A percentile compares a stretch with the other conserved stretches of the same genome.
Conservation (phyloP, 2,329 filamentous ascomycete genomes). For the Microcyclospora pomicola region DNA sequence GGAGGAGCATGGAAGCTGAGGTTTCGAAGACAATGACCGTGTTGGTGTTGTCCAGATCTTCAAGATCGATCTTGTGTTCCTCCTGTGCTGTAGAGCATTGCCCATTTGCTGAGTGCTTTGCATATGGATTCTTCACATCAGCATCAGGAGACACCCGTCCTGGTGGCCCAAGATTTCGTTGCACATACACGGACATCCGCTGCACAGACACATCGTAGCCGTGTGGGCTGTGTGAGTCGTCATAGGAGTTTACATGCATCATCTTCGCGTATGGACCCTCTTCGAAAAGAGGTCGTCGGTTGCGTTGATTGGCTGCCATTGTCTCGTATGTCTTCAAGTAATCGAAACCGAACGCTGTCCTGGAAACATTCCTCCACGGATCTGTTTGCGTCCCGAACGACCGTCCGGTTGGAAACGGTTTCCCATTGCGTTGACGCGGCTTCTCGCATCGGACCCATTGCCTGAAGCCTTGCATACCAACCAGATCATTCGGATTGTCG, state of each 20-base stretch:
- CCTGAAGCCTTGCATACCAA: slow-evolving; percentile 35
- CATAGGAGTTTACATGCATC: slow-evolving; percentile 38
- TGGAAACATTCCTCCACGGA: slow-evolving; percentile 37
- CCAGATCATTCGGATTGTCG: slow-evolving; percentile 30
- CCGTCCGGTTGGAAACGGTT: slow-evolving; percentile 38
- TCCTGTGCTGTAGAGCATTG: background rate
- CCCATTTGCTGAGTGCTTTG: slow-evolving; percentile 1
- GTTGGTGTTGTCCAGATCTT: slow-evolving; percentile 33
- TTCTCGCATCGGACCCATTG: slow-evolving; percentile 36
- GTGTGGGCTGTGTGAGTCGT: slow-evolving; percentile 30
- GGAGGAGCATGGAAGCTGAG: slow-evolving; percentile 32
- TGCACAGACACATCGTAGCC: slow-evolving; percentile 39
- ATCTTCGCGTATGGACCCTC: slow-evolving; percentile 25
- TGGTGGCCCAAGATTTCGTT: slow-evolving; percentile 31
- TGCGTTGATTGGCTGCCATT: slow-evolving; percentile 4
- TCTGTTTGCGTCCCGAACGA: slow-evolving; percentile 37
- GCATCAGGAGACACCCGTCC: slow-evolving; percentile 18
- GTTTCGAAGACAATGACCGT: slow-evolving; percentile 42
- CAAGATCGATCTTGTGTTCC: slow-evolving; percentile 3
- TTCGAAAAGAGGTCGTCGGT: slow-evolving; percentile 2
- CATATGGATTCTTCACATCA: slow-evolving; percentile 34
- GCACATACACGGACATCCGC: slow-evolving; percentile 37
- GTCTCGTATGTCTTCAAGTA: slow-evolving; percentile 35
- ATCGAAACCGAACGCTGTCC: slow-evolving; percentile 38
- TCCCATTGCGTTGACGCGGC: slow-evolving; percentile 35